These are phyloP conservation scores for Globisporangium paroecandrum DNA, from an alignment of 352 stramenopile genomes.

Conservation along the genomic window DNA sequence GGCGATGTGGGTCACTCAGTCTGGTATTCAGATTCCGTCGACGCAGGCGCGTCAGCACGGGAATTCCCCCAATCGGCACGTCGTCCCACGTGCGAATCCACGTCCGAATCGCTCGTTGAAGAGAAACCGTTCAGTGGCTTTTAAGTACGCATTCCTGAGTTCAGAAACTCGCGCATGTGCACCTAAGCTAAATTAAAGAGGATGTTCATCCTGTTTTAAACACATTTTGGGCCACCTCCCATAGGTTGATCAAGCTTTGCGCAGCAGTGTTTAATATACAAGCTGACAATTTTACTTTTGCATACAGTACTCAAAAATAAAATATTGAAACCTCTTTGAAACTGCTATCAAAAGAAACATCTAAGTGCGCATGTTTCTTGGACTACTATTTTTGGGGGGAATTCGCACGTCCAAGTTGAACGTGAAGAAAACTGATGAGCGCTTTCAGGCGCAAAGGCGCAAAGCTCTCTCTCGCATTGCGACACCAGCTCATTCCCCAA, in stretches of 20 bases:
- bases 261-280: not conserved
- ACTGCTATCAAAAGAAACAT: not conserved
- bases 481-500: constrained; percentile 9
- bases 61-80: not conserved
- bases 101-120: not conserved
- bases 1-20: not conserved
- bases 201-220: not conserved
- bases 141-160: not conserved
- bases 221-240: not conserved
- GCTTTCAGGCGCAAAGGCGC: not conserved
- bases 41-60: constrained; percentile 3
- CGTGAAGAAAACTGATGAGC: constrained; percentile 3
- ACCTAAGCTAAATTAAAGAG: not conserved
- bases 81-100: constrained; percentile 12
- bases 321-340: not conserved
- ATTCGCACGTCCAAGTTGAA: constrained; percentile 4
- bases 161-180: not conserved
- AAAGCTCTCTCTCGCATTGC: too few species aligned
- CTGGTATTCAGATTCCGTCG: not conserved
- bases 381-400: not conserved
- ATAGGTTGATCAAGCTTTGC: not conserved
- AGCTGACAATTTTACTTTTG: not conserved
- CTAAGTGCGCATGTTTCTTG: not conserved
- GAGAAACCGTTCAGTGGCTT: not conserved
- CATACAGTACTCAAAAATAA: not conserved